Base-by-base conservation (phyloP, 1,284 basidiomycete genomes). In the Sanghuangporus sanghuang region DNA sequence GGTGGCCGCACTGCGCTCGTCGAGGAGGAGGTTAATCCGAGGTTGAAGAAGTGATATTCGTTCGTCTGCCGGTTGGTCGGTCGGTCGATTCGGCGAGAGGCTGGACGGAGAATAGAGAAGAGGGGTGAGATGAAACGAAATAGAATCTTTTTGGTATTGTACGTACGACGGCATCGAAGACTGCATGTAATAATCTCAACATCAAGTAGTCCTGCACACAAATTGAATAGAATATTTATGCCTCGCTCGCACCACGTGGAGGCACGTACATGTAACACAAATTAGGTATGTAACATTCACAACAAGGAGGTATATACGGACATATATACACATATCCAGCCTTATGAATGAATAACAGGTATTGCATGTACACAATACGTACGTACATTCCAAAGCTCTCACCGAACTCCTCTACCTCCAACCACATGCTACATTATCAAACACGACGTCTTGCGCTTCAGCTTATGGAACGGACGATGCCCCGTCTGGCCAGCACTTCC, bases 1-100 rank as follows among this genome's bases (percentile, higher is more conserved):
- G 84, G 36, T 70, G 72, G 44, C 66, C 59, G 42, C 27, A 65
- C 59, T 32, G 63, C 64, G 39, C 59, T 69, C 7, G 38, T 61
- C 21, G 59, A 61, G 14, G 59, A 64, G 5, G n/a, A 23, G 27
- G 50, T 7, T 1, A 6, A 27, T 27, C 18, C 9, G 50, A 27
- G 4, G 18, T 12, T 11, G 50, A 11, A 23, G 23, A 11, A 14
- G 50, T n/a, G 8, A 52, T 23, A 52, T 23, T 21, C 27, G 50
- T n/a, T 21, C 44, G 14, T 46, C 16, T 16, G 16, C n/a, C 5
- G 44, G 21, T 11, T n/a, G 14, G 8, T 52, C 23, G 50, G 27
- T 27, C 8, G 50, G 42, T 8, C 42, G 42, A 44, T 7, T 44
- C n/a, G 12, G 12, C 3, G 42, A 44, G 42, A 18, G 42, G 18